Evolutionary conservation across 2,329 filamentous ascomycete genomes (phyloP).

Genomic region (Bretziella fagacearum): DNA sequence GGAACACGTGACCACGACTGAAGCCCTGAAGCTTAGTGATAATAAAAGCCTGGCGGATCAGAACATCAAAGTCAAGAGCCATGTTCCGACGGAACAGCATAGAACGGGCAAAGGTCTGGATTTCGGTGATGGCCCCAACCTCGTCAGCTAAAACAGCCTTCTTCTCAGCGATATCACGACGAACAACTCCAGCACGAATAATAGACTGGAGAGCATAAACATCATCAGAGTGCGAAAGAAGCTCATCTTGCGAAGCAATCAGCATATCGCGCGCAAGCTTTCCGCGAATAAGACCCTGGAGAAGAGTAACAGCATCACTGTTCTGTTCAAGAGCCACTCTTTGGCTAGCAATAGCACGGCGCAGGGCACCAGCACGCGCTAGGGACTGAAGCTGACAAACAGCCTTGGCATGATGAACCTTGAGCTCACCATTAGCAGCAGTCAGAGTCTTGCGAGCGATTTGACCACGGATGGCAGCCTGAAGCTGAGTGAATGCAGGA

Average conservation of each 20-base stretch:
- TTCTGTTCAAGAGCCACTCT: conserved; percentile 32
- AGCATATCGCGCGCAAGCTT: conserved; percentile 30
- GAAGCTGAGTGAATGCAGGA: conserved; percentile 27
- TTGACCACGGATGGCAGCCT: conserved; percentile 44
- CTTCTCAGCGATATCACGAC: conserved; percentile 31
- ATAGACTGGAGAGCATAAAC: conserved; percentile 34
- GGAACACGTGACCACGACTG: conserved; percentile 46
- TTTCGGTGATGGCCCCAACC: conserved; percentile 29
- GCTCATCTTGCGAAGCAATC: conserved; percentile 30
- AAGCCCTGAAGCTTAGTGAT: conserved; percentile 50
- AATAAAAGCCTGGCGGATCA: conserved; percentile 39
- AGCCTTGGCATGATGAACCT: conserved; percentile 24
- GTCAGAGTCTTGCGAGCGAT: conserved; percentile 29
- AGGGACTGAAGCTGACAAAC: conserved; percentile 33
- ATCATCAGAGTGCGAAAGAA: conserved; percentile 27
- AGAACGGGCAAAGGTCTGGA: conserved; percentile 45
- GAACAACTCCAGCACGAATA: conserved; percentile 37
- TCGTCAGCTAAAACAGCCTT: conserved; percentile 31
- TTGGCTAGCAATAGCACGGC: conserved; percentile 32
- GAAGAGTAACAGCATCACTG: conserved; percentile 28
- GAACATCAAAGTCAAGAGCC: conserved; percentile 31
- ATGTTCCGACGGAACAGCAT: conserved; percentile 39
- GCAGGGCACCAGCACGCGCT: conserved; percentile 37
- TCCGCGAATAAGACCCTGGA: conserved; percentile 30
- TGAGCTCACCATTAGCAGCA: conserved; percentile 31